These are phyloP conservation scores for Mycena rosella DNA, from an alignment of 768 basidiomycete genomes.

Conservation along the genomic window DNA sequence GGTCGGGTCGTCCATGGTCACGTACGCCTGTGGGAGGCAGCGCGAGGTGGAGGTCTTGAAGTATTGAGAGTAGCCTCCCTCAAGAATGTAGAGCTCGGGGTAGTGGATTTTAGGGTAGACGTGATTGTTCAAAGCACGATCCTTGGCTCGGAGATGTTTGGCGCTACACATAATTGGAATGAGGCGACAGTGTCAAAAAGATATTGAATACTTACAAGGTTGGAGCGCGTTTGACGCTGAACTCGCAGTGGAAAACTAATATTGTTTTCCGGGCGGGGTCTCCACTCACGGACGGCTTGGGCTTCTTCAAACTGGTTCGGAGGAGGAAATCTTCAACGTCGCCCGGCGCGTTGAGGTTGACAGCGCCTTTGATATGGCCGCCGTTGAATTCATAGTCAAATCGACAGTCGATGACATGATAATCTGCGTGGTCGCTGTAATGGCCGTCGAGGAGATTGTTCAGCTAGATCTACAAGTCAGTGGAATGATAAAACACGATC, in stretches of 20 bases:
- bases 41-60: conserved; percentile 75
- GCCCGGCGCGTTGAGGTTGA: conserved; percentile 88
- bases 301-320: conserved; percentile 64
- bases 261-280: conserved; percentile 82
- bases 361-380: conserved; percentile 91
- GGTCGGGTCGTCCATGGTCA: conserved; percentile 94
- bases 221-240: conserved; percentile 94
- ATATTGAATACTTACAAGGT: conserved; percentile 77
- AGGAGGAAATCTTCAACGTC: conserved; percentile 88
- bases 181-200: conserved; percentile 5
- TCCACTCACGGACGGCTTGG: conserved; percentile 80
- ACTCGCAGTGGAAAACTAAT: conserved; percentile 98
- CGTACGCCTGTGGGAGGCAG: conserved; percentile 87
- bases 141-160: conserved; percentile 91
- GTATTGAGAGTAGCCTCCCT: conserved; percentile 95
- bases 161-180: conserved; percentile 70
- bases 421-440: conserved; percentile 72
- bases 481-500: conserved; percentile 10
- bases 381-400: conserved; percentile 97
- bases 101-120: conserved; percentile 94
- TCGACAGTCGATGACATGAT: conserved; percentile 93
- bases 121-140: conserved; percentile 90
- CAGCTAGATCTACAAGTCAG: conserved; percentile 63
- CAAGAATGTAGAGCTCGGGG: conserved; percentile 96
- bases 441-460: conserved; percentile 82